Evolutionary conservation across 192 early-diverging fungal genomes (phyloP).

Genomic region (Coemansia sp.): DNA sequence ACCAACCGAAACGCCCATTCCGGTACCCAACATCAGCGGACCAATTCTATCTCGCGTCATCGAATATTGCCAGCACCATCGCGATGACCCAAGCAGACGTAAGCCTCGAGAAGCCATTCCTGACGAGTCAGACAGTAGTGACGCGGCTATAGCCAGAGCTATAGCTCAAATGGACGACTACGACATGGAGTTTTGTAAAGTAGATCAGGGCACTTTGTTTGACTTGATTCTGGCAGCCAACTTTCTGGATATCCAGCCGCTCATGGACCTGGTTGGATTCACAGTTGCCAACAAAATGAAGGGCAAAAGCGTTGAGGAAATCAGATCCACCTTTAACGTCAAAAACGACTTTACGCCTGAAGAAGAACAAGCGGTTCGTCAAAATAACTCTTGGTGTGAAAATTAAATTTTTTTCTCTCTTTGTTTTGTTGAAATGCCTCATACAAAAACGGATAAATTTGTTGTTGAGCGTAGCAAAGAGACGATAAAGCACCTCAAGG

Average conservation of each 20-base stretch:
- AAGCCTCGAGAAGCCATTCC: constrained; percentile 13
- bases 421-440: constrained; percentile 16
- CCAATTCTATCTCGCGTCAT: constrained; percentile 84
- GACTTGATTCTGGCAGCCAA: constrained; percentile 91
- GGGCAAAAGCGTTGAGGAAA: constrained; percentile 81
- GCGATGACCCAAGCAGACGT: constrained; percentile 54
- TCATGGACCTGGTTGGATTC: constrained; percentile 70
- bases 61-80: constrained; percentile 88
- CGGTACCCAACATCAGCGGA: constrained; percentile 87
- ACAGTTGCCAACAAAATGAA: constrained; percentile 93
- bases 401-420: constrained; percentile 8
- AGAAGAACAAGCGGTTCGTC: constrained; percentile 63
- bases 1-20: constrained; percentile 56
- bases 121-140: constrained; percentile 47
- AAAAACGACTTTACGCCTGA: constrained; percentile 70
- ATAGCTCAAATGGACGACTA: constrained; percentile 83
- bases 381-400: constrained; percentile 68
- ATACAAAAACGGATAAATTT: constrained; percentile 19
- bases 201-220: constrained; percentile 92
- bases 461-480: constrained; percentile 33
- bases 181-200: constrained; percentile 85
- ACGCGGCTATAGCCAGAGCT: constrained; percentile 56
- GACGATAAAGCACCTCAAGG: constrained; percentile 16
- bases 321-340: constrained; percentile 68
- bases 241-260: constrained; percentile 72